Evolutionary conservation across 108 stramenopile genomes (phyloP).

Genomic region (Discostella stelligeroides): DNA sequence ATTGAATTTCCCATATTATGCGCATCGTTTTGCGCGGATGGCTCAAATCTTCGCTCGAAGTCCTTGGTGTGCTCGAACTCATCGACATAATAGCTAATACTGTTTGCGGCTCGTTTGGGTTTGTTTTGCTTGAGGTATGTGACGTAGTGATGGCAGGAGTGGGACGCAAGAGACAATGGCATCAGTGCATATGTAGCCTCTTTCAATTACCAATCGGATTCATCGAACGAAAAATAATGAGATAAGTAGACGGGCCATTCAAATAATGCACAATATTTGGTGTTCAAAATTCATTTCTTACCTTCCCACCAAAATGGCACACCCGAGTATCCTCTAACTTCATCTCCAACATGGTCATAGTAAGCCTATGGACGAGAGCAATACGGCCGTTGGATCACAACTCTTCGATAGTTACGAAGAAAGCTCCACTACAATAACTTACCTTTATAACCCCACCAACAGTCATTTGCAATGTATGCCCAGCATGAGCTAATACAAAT

Average conservation of each 20-base stretch:
- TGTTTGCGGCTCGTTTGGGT: constrained; percentile 24
- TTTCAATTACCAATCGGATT: no score
- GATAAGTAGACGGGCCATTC: no score
- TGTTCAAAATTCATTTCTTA: no score
- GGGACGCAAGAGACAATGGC: constrained; percentile 58
- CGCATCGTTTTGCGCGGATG: no score
- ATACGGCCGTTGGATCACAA: no score
- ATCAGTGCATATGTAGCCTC: constrained; percentile 60
- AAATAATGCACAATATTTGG: no score
- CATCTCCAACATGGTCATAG: constrained; percentile 66
- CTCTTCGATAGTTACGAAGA: no score
- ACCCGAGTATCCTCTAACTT: constrained; percentile 42
- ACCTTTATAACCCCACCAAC: constrained; percentile 24
- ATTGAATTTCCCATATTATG: no score
- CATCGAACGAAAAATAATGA: no score
- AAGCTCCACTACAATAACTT: background rate
- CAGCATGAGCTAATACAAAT: no score
- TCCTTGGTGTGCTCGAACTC: constrained; percentile 28
- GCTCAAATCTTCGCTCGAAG: no score
- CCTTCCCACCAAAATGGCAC: constrained; percentile 68
- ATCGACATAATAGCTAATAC: constrained; percentile 6
- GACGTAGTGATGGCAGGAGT: constrained; percentile 40
- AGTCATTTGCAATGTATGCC: constrained; percentile 84
- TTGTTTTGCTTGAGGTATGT: constrained; percentile 27
- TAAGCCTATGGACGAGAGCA: constrained; percentile 29